These are phyloP conservation scores for Populus tomentosa DNA, from an alignment of 441 rosid genomes.

Conservation along the genomic window DNA sequence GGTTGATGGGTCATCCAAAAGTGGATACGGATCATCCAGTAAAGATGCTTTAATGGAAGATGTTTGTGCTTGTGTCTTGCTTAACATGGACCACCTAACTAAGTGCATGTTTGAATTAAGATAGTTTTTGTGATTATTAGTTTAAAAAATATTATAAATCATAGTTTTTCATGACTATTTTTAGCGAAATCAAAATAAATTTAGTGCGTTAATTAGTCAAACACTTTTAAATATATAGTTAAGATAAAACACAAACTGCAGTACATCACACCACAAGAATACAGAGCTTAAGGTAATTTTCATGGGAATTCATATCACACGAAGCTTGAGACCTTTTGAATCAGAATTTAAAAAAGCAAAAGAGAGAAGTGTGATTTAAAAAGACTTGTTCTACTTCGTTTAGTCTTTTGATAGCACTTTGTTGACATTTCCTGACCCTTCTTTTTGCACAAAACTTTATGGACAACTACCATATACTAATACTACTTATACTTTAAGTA, in stretches of 20 bases:
- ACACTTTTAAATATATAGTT: too few relatives aligned
- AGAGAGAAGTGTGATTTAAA: conserved; percentile 12
- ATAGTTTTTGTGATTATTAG: too few relatives aligned
- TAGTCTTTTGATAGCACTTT: conserved; percentile 19
- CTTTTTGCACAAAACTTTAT: conserved; percentile 16
- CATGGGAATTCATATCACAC: too few relatives aligned
- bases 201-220: too few relatives aligned
- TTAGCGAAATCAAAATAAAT: too few relatives aligned
- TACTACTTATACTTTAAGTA: background rate
- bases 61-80: conserved; percentile 11
- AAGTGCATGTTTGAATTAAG: background rate
- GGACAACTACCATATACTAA: background rate
- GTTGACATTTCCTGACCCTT: conserved; percentile 23
- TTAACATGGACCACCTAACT: conserved; percentile 21
- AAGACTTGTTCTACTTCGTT: conserved; percentile 14
- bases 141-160: too few relatives aligned
- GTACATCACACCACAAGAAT: too few relatives aligned
- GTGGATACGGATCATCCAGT: conserved; percentile 33
- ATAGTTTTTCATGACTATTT: too few relatives aligned
- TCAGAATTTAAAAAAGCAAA: conserved; percentile 1
- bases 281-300: too few relatives aligned
- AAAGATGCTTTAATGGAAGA: conserved; percentile 28
- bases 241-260: too few relatives aligned
- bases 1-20: conserved; percentile 21
- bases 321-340: background rate